Percentiles rank a stretch among this genome's conserved stretches.
Conservation (phyloP, 345 rosid species). For the Mallotus nudiflorus region DNA sequence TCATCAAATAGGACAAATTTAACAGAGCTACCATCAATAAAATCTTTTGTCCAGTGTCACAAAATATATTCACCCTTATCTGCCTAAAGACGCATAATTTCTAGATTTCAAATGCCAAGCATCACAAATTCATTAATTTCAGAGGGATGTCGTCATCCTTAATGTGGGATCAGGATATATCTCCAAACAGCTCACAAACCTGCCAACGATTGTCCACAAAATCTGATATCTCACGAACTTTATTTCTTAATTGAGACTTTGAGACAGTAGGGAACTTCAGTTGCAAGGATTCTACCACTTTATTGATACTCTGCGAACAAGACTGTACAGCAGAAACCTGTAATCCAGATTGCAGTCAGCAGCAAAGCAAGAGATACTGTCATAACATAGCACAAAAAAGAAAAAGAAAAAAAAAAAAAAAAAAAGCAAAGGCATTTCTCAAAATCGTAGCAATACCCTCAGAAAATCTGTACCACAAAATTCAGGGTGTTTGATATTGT, state of each 20-base stretch:
- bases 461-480: neutral
- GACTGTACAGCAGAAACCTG: conserved; percentile 76
- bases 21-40: too few relatives aligned
- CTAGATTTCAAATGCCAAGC: neutral
- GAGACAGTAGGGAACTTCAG: conserved; percentile 67
- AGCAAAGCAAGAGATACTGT: neutral
- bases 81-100: too few relatives aligned
- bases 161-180: neutral
- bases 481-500: neutral
- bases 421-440: too few relatives aligned
- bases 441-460: neutral
- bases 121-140: neutral
- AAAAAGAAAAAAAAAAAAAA: neutral
- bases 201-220: conserved; percentile 84
- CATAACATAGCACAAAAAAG: neutral
- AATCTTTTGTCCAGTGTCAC: too few relatives aligned
- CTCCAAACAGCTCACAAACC: conserved; percentile 46
- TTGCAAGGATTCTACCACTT: conserved; percentile 69
- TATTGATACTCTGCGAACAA: conserved; percentile 62
- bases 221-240: conserved; percentile 85
- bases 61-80: too few relatives aligned
- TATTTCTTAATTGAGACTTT: conserved; percentile 62
- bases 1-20: too few relatives aligned
- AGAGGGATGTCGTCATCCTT: neutral
- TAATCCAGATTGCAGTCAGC: conserved; percentile 29